phyloP scores from a whole-genome alignment of 345 rosid genomes.

The Odontarrhena argentea region DNA sequence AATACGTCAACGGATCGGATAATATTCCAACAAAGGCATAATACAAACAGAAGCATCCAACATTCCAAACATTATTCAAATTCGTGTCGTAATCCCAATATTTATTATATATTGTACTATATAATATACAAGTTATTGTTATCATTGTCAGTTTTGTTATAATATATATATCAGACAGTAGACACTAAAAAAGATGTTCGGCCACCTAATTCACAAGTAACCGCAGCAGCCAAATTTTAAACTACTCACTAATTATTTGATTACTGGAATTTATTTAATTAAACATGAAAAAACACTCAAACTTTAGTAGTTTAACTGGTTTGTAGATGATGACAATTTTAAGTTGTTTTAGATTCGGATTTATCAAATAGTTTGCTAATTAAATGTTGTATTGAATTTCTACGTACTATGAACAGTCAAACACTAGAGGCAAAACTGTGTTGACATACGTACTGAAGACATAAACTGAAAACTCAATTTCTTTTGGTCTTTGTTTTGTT shows the following conservation, averaged over 20 bases:
- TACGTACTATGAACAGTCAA: slow-evolving; percentile 24
- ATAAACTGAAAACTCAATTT: slow-evolving; percentile 19
- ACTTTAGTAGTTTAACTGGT: not conserved
- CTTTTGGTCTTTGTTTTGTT: slow-evolving; percentile 31
- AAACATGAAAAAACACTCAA: not conserved
- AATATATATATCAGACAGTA: slow-evolving; percentile 10
- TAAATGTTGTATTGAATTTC: not conserved
- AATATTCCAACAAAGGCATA: slow-evolving; percentile 44
- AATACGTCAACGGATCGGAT: slow-evolving; percentile 41
- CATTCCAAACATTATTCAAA: slow-evolving; percentile 39
- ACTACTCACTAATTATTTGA: slow-evolving; percentile 3
- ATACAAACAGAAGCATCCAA: slow-evolving; percentile 46
- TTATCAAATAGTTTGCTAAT: too few species aligned
- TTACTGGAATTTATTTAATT: not conserved
- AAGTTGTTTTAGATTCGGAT: not conserved
- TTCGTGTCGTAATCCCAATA: slow-evolving; percentile 35
- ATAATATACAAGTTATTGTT: not conserved
- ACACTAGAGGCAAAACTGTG: slow-evolving; percentile 18
- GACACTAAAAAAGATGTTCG: slow-evolving; percentile 26
- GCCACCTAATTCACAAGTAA: slow-evolving; percentile 37
- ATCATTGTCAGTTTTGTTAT: slow-evolving; percentile 4
- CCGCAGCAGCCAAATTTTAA: slow-evolving; percentile 4
- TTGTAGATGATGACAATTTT: not conserved
- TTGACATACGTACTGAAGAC: slow-evolving; percentile 38
- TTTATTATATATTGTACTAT: slow-evolving; percentile 8